Evolutionary conservation across 805 yeast genomes (phyloP).

Genomic region (Pichia kluyveri): DNA sequence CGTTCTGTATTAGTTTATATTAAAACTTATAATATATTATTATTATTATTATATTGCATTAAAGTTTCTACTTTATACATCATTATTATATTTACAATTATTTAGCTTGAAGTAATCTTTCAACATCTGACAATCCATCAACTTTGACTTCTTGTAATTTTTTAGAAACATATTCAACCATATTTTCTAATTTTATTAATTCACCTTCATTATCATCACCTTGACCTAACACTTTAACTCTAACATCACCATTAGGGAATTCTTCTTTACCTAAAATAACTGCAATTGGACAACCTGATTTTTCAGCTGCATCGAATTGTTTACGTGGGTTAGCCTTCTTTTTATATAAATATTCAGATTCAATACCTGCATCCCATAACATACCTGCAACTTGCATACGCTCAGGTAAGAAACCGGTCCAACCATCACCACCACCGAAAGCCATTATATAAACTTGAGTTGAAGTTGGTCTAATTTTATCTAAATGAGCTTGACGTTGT

Average conservation of each 20-base stretch:
- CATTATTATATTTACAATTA: background rate
- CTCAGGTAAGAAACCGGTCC: slow-evolving; percentile 88
- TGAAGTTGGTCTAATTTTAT: slow-evolving; percentile 66
- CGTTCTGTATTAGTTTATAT: background rate
- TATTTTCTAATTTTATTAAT: slow-evolving; percentile 51
- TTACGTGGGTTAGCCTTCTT: slow-evolving; percentile 90
- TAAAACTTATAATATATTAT: background rate
- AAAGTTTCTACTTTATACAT: background rate
- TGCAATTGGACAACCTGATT: slow-evolving; percentile 81
- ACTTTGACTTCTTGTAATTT: slow-evolving; percentile 30
- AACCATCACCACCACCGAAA: slow-evolving; percentile 94
- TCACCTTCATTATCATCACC: slow-evolving; percentile 78
- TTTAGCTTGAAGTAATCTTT: slow-evolving; percentile 42
- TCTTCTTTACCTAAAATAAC: slow-evolving; percentile 96
- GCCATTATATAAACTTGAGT: slow-evolving; percentile 97
- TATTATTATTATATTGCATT: background rate
- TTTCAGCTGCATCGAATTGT: slow-evolving; percentile 97
- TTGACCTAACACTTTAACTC: slow-evolving; percentile 83
- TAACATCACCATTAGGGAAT: slow-evolving; percentile 66
- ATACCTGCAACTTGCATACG: slow-evolving; percentile 79
- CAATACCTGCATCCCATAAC: slow-evolving; percentile 85
- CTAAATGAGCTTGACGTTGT: slow-evolving; percentile 56
- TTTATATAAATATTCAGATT: slow-evolving; percentile 86
- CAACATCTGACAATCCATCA: slow-evolving; percentile 55
- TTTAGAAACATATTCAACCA: slow-evolving; percentile 39